phyloP scores from a whole-genome alignment of 2,329 filamentous ascomycete species.

The Sclerotiophoma versabilis region DNA sequence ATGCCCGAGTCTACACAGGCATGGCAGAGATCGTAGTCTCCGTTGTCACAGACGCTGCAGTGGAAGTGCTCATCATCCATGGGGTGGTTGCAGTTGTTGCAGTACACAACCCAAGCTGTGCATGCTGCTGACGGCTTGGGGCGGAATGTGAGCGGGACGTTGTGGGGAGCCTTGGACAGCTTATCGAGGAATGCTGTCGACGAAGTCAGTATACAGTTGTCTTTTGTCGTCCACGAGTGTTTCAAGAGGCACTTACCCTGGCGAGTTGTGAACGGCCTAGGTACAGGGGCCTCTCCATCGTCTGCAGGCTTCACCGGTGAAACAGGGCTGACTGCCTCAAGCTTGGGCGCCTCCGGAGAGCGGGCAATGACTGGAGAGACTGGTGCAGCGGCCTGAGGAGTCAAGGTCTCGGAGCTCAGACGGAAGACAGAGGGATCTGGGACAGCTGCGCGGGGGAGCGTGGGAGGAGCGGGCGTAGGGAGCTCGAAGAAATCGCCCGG shows the following conservation, averaged over 20 bases:
- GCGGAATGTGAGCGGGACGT: constrained; percentile 48
- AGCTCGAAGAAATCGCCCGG: constrained; percentile 58
- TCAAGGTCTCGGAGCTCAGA: constrained; percentile 38
- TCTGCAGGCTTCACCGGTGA: constrained; percentile 32
- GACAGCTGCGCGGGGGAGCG: constrained; percentile 11
- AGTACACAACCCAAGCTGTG: constrained; percentile 81
- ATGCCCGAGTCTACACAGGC: constrained; percentile 77
- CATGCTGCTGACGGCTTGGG: constrained; percentile 48
- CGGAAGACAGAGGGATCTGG: constrained; percentile 32
- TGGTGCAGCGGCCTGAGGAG: constrained; percentile 29
- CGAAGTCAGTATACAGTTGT: constrained; percentile 17
- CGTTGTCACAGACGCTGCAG: constrained; percentile 90
- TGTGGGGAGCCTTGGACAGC: constrained; percentile 36
- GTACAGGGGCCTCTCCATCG: constrained; percentile 51
- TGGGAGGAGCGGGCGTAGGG: constrained; percentile 25
- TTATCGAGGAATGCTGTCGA: constrained; percentile 40
- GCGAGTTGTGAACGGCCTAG: constrained; percentile 49
- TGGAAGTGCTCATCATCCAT: constrained; percentile 89
- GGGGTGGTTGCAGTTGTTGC: constrained; percentile 83
- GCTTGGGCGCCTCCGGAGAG: constrained; percentile 31
- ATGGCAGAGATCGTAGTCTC: constrained; percentile 92
- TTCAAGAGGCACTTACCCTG: constrained; percentile 36
- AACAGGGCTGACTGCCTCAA: constrained; percentile 31
- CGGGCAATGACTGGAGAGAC: constrained; percentile 39
- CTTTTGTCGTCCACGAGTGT: background rate